Evolutionary conservation across 768 basidiomycete species (phyloP).

Genomic region (Hortiboletus flavorubellus): DNA sequence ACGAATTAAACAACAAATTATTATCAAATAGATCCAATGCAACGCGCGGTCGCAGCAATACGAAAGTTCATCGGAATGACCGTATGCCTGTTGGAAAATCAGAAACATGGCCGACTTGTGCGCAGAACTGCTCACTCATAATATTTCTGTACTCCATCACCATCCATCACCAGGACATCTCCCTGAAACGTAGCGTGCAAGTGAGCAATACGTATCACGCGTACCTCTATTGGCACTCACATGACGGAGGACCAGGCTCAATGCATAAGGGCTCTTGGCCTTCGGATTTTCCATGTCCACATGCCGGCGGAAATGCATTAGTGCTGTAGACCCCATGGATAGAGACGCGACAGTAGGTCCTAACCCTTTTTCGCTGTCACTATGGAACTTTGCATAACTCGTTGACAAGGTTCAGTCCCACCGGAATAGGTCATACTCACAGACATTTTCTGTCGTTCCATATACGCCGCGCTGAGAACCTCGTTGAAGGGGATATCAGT

Average conservation of each 20-base stretch:
- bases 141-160: slow-evolving; percentile 57
- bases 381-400: slow-evolving; percentile 59
- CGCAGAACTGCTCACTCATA: slow-evolving; percentile 55
- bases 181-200: slow-evolving; percentile 47
- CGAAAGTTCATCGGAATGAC: slow-evolving; percentile 73
- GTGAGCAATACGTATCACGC: slow-evolving; percentile 4
- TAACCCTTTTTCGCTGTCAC: slow-evolving; percentile 70
- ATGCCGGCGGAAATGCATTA: slow-evolving; percentile 73
- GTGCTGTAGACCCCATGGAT: slow-evolving; percentile 71
- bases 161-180: slow-evolving; percentile 78
- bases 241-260: slow-evolving; percentile 64
- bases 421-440: slow-evolving; percentile 38
- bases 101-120: slow-evolving; percentile 7
- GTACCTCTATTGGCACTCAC: slow-evolving; percentile 35
- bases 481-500: slow-evolving; percentile 59
- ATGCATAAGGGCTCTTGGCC: slow-evolving; percentile 30
- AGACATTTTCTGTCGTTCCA: slow-evolving; percentile 83
- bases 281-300: slow-evolving; percentile 34
- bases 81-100: slow-evolving; percentile 52
- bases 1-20: background rate
- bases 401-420: background rate
- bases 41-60: slow-evolving; percentile 76
- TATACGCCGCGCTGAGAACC: slow-evolving; percentile 77
- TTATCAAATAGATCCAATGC: slow-evolving; percentile 42
- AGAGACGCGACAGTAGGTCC: slow-evolving; percentile 73